These are phyloP conservation scores for Adansonia digitata DNA, from an alignment of 345 rosid genomes.

Conservation along the genomic window DNA sequence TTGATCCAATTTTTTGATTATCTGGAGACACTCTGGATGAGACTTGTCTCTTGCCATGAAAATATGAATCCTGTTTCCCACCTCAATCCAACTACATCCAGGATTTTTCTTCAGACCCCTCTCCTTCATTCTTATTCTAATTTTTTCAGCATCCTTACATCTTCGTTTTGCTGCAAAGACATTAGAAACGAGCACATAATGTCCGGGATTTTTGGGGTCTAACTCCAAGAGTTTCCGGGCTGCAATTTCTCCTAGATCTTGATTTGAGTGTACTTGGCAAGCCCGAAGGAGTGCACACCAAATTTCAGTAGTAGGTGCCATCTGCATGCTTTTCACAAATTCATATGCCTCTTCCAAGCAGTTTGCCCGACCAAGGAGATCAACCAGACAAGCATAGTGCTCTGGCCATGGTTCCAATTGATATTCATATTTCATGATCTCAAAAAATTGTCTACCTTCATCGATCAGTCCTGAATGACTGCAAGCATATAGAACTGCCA, in stretches of 20 bases:
- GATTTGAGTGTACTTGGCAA: slow-evolving; percentile 67
- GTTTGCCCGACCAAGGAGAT: slow-evolving; percentile 82
- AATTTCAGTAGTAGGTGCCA: slow-evolving; percentile 63
- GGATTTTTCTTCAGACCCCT: slow-evolving; percentile 70
- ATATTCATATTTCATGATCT: slow-evolving; percentile 56
- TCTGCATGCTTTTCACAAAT: slow-evolving; percentile 58
- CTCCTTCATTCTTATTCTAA: slow-evolving; percentile 65
- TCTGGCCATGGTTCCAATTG: slow-evolving; percentile 82
- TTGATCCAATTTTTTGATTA: slow-evolving; percentile 46
- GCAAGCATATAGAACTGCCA: slow-evolving; percentile 77
- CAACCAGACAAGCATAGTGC: slow-evolving; percentile 76
- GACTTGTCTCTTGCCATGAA: slow-evolving; percentile 78
- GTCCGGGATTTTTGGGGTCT: slow-evolving; percentile 63
- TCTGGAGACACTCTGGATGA: slow-evolving; percentile 57
- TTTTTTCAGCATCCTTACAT: slow-evolving; percentile 62
- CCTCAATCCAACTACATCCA: slow-evolving; percentile 76
- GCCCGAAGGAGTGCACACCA: slow-evolving; percentile 88
- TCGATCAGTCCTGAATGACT: slow-evolving; percentile 72
- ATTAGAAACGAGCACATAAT: slow-evolving; percentile 76
- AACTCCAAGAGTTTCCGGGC: slow-evolving; percentile 53
- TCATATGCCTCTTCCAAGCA: slow-evolving; percentile 62
- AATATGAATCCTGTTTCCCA: slow-evolving; percentile 55
- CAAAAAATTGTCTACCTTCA: slow-evolving; percentile 58
- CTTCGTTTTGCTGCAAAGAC: slow-evolving; percentile 63
- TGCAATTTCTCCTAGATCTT: slow-evolving; percentile 62